A percentile compares a stretch with the other conserved stretches of the same genome.
Conservation (phyloP, 768 basidiomycete species). For the Mycena alexandri region DNA sequence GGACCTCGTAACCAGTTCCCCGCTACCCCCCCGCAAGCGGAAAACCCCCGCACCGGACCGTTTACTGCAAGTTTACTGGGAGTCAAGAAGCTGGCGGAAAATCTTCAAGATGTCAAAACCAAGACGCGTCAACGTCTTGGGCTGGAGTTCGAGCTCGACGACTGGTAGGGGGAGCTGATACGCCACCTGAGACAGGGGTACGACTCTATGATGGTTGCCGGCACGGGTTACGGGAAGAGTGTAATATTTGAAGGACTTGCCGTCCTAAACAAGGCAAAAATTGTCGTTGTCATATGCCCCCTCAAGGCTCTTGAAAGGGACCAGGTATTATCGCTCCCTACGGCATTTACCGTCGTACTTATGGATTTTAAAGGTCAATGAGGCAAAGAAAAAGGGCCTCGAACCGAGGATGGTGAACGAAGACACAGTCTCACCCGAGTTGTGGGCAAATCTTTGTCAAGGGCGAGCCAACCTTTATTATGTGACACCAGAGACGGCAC, state of each 20-base stretch:
- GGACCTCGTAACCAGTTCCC: not conserved
- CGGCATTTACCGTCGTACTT: too few relatives aligned
- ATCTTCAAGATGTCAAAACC: not conserved
- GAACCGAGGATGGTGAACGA: slow-evolving; percentile 35
- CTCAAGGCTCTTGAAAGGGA: slow-evolving; percentile 37
- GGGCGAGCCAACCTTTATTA: slow-evolving; percentile 12
- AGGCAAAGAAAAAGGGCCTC: too few relatives aligned
- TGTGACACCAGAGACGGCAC: slow-evolving; percentile 2
- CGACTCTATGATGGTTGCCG: slow-evolving; percentile 21
- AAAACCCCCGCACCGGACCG: slow-evolving; percentile 16
- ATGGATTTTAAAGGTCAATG: too few relatives aligned
- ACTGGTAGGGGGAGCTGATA: slow-evolving; percentile 10
- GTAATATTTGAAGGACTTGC: slow-evolving; percentile 35
- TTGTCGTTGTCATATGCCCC: slow-evolving; percentile 36
- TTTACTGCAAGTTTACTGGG: too few relatives aligned
- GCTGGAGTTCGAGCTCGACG: slow-evolving; percentile 7
- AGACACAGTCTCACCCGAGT: slow-evolving; percentile 17
- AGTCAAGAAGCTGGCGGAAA: slow-evolving; percentile 10
- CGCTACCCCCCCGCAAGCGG: slow-evolving; percentile 11
- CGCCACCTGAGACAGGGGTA: slow-evolving; percentile 6
- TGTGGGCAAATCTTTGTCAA: slow-evolving; percentile 10
- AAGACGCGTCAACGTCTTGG: not conserved
- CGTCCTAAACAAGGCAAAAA: slow-evolving; percentile 18
- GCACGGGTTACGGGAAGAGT: slow-evolving; percentile 37
- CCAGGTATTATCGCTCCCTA: too few relatives aligned